These are phyloP conservation scores for Nicotiana tomentosiformis DNA, from an alignment of 257 asterid species.

Conservation along the genomic window DNA sequence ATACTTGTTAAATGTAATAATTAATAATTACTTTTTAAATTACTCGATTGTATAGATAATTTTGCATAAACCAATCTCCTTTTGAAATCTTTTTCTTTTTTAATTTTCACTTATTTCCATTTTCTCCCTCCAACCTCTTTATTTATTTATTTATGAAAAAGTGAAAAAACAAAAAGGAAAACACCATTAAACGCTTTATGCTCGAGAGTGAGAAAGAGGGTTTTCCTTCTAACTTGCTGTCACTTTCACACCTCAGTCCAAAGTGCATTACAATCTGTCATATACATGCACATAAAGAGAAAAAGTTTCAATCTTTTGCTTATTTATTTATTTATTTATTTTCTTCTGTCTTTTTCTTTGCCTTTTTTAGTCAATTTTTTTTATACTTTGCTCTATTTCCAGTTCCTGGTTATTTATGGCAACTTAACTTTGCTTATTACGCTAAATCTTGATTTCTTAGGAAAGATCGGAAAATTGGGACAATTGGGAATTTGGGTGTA, in stretches of 20 bases:
- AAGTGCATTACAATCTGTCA: constrained; percentile 11
- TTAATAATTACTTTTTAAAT: no score
- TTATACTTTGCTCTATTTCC: constrained; percentile 5
- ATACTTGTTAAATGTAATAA: no score
- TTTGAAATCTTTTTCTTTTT: no score
- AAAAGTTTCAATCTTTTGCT: background rate
- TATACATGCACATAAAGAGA: background rate
- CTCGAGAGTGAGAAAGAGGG: background rate
- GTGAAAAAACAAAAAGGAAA: background rate
- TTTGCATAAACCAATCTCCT: no score
- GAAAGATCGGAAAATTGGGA: background rate
- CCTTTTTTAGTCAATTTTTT: background rate
- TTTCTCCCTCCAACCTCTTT: background rate
- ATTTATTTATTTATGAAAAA: background rate
- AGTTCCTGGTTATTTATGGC: constrained; percentile 4
- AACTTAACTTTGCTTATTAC: constrained; percentile 20
- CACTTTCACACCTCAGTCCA: background rate
- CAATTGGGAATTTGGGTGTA: constrained; percentile 3
- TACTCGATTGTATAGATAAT: background rate
- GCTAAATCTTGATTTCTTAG: constrained; percentile 8
- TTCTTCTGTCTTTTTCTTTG: background rate
- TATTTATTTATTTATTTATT: background rate
- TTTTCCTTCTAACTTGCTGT: background rate
- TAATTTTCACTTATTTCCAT: background rate
- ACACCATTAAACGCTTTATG: background rate